Conservation (phyloP, 176 grass and related monocot genomes). For the Tillandsia fasciculata region DNA sequence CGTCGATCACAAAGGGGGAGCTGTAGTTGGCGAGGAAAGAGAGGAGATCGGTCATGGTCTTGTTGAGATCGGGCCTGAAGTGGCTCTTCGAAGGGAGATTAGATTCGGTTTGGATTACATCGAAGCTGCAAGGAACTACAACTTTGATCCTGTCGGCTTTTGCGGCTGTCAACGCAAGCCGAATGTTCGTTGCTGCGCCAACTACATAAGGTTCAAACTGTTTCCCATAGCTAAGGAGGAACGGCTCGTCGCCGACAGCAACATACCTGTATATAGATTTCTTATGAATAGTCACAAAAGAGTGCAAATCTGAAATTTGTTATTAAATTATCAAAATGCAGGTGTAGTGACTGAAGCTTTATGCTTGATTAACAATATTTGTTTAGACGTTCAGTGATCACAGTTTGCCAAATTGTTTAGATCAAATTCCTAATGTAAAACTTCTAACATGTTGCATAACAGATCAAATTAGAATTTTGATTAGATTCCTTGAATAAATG, state of each 20-base stretch:
- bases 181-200: conserved; percentile 62
- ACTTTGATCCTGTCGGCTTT: conserved; percentile 73
- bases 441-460: too few species aligned
- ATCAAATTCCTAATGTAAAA: too few species aligned
- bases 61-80: conserved; percentile 81
- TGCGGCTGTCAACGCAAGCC: conserved; percentile 45
- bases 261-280: conserved; percentile 52
- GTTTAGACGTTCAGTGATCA: too few species aligned
- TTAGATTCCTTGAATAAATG: too few species aligned
- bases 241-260: conserved; percentile 79
- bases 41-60: conserved; percentile 73
- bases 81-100: conserved; percentile 53
- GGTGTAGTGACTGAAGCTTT: background rate
- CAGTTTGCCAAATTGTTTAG: too few species aligned
- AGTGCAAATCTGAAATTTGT: background rate
- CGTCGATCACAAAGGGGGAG: conserved; percentile 72
- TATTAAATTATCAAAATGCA: background rate
- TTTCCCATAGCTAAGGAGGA: conserved; percentile 53
- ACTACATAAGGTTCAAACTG: conserved; percentile 57
- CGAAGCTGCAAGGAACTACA: conserved; percentile 60
- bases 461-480: too few species aligned
- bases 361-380: too few species aligned
- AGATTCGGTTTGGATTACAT: conserved; percentile 56
- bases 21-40: conserved; percentile 70
- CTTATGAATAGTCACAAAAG: conserved; percentile 10